phyloP scores from a whole-genome alignment of 208 protist species.

The Trypanosoma conorhini region DNA sequence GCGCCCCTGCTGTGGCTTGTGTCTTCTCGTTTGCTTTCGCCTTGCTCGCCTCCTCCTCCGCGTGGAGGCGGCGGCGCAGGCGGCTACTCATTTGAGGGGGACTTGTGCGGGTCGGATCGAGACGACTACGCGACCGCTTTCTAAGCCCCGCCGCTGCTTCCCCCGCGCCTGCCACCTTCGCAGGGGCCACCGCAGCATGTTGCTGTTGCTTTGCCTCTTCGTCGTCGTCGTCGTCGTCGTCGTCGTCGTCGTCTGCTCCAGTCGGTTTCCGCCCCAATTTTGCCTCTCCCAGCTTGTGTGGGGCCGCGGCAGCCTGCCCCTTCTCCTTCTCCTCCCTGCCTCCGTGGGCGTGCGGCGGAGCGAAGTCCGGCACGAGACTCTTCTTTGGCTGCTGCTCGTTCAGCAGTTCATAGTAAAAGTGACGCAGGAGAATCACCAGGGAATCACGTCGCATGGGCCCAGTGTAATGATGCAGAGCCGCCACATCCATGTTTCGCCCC shows the following conservation, averaged over 20 bases:
- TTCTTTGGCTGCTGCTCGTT: slow-evolving; percentile 27
- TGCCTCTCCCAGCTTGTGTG: neutral
- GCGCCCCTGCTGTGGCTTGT: neutral
- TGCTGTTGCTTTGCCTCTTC: neutral
- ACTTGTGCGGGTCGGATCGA: slow-evolving; percentile 28
- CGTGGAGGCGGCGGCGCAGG: slow-evolving; percentile 1
- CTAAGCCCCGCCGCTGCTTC: neutral
- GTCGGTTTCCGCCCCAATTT: neutral
- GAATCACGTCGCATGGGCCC: slow-evolving; percentile 62
- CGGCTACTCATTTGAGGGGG: slow-evolving; percentile 10
- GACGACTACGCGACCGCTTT: slow-evolving; percentile 22
- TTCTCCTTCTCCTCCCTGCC: neutral
- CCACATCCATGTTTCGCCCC: slow-evolving; percentile 70
- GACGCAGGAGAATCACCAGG: slow-evolving; percentile 64
- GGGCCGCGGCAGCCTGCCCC: neutral
- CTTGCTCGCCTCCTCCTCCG: neutral
- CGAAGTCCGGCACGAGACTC: neutral
- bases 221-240: slow-evolving; percentile 15
- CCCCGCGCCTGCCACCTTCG: neutral
- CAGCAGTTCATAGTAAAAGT: slow-evolving; percentile 76
- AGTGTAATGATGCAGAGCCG: slow-evolving; percentile 37
- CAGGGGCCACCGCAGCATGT: slow-evolving; percentile 1
- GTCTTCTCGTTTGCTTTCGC: neutral
- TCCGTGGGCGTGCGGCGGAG: neutral
- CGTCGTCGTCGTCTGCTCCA: slow-evolving; percentile 3